phyloP scores from a whole-genome alignment of 371 early-diverging fungal genomes.

The Mortierella sp. region DNA sequence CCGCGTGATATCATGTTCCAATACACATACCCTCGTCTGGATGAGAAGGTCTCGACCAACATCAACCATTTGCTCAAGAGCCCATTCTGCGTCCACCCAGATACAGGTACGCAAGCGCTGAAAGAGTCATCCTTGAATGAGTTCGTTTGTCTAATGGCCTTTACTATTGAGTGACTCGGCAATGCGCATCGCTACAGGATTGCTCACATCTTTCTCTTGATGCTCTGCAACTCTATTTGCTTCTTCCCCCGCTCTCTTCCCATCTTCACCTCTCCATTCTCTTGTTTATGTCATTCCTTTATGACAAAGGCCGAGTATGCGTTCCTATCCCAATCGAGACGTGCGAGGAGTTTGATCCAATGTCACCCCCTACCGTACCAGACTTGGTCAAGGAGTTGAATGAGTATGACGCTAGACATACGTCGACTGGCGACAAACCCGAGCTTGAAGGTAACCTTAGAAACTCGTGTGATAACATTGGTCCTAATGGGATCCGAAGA shows the following conservation, averaged over 20 bases:
- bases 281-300: background rate
- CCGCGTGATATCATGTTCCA: slow-evolving; percentile 86
- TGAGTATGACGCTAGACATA: slow-evolving; percentile 44
- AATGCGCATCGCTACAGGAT: too few relatives aligned
- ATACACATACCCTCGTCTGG: slow-evolving; percentile 93
- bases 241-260: too few relatives aligned
- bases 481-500: too few relatives aligned
- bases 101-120: slow-evolving; percentile 72
- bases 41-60: slow-evolving; percentile 92
- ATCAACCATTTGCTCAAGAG: slow-evolving; percentile 98
- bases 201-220: too few relatives aligned
- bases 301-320: slow-evolving; percentile 80
- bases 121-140: background rate
- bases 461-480: background rate
- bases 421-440: slow-evolving; percentile 28
- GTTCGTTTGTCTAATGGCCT: too few relatives aligned
- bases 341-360: slow-evolving; percentile 88
- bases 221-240: too few relatives aligned
- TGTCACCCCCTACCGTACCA: slow-evolving; percentile 78
- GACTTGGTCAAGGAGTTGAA: slow-evolving; percentile 71
- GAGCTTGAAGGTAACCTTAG: slow-evolving; percentile 53
- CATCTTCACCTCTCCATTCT: slow-evolving; percentile 2
- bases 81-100: slow-evolving; percentile 99
- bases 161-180: too few relatives aligned
- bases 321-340: slow-evolving; percentile 84